A percentile compares a stretch with the other conserved stretches of the same genome.
phyloP scores from a whole-genome alignment of 1,284 basidiomycete genomes.

The Marasmius sp. region DNA sequence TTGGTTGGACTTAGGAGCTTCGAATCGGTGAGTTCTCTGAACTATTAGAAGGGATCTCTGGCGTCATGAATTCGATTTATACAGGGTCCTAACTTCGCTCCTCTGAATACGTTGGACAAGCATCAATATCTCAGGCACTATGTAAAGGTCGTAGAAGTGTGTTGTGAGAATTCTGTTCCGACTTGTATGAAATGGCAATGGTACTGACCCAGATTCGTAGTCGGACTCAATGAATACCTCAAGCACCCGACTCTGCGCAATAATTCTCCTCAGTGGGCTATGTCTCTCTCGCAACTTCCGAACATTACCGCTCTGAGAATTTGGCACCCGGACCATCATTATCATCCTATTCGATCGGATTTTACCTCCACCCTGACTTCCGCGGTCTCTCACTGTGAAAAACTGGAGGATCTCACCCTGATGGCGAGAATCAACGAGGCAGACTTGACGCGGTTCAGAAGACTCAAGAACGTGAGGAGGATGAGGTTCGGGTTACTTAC shows the following conservation, averaged over 20 bases:
- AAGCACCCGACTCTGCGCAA: neutral
- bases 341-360: constrained; percentile 6
- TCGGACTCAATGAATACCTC: constrained; percentile 10
- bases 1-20: constrained; percentile 1
- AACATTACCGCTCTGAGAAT: constrained; percentile 7
- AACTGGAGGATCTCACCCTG: constrained; percentile 2
- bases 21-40: neutral
- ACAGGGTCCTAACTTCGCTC: constrained; percentile 3
- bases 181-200: neutral
- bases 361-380: neutral
- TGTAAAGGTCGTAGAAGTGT: constrained; percentile 5
- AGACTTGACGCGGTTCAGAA: constrained; percentile 5
- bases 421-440: constrained; percentile 2
- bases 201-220: neutral
- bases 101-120: constrained; percentile 9
- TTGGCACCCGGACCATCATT: constrained; percentile 2
- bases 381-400: constrained; percentile 1
- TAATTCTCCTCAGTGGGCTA: neutral
- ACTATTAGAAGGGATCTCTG: neutral
- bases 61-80: neutral
- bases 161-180: neutral
- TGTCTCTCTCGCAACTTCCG: constrained; percentile 8
- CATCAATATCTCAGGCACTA: constrained; percentile 5
- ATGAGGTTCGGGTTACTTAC: constrained; percentile 7
- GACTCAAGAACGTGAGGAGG: neutral